These are phyloP conservation scores for Kondoa malvinella DNA, from an alignment of 768 basidiomycete species.

Conservation along the genomic window DNA sequence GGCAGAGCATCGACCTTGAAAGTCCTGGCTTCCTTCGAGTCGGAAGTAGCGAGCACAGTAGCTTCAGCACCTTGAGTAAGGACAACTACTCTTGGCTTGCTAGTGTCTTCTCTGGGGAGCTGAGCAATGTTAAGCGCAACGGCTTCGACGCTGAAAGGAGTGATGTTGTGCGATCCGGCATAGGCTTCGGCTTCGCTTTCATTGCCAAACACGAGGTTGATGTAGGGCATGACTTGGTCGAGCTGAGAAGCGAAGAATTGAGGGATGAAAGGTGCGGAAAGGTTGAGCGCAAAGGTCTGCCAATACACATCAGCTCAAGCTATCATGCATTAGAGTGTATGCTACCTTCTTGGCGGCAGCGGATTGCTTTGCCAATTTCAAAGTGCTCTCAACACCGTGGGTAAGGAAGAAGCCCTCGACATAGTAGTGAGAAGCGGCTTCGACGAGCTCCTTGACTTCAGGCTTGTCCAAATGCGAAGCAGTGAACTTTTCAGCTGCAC, in stretches of 20 bases:
- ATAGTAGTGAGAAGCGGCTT: conserved; percentile 72
- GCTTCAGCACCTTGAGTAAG: conserved; percentile 75
- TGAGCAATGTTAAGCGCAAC: conserved; percentile 62
- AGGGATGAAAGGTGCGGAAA: conserved; percentile 92
- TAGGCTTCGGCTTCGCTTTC: conserved; percentile 83
- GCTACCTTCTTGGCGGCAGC: conserved; percentile 56
- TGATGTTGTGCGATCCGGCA: conserved; percentile 43
- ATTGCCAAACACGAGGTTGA: conserved; percentile 87
- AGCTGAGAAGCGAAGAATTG: conserved; percentile 79
- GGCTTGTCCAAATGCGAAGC: conserved; percentile 60
- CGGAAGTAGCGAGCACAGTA: conserved; percentile 55
- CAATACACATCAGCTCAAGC: neutral
- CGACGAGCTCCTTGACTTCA: conserved; percentile 55
- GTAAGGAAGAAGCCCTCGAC: conserved; percentile 96
- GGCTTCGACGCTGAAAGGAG: conserved; percentile 46
- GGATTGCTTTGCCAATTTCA: conserved; percentile 61
- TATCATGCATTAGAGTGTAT: neutral
- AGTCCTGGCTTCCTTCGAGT: conserved; percentile 41
- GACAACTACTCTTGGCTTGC: conserved; percentile 59
- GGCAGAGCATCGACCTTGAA: conserved; percentile 46
- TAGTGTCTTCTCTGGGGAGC: conserved; percentile 51
- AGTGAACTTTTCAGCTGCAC: conserved; percentile 77
- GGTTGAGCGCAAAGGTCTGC: conserved; percentile 75
- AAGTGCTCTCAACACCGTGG: conserved; percentile 57
- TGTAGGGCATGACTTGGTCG: conserved; percentile 60